Evolutionary conservation across 805 yeast species (phyloP), one percentile per base, ranked within the genome.

Genomic region (Ogataea salicorniae): DNA sequence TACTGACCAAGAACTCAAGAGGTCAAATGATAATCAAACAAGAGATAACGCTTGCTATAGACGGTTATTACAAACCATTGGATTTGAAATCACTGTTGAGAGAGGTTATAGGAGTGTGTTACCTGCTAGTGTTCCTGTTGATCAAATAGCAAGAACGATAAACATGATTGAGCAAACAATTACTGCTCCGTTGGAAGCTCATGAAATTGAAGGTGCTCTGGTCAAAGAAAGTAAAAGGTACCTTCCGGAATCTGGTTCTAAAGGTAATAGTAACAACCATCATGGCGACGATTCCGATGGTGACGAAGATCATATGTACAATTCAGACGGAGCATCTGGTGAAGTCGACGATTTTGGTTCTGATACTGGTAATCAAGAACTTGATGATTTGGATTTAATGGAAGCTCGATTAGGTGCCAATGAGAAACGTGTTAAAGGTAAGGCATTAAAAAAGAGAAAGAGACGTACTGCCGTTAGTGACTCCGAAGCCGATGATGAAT

Each of bases 271-370:
- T 29, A 17, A 26, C 31, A 26, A 26, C 6, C 13, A 8, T 1
- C 31, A 9, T 26, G 31, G 6, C 13, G 13, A 34, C 17, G 34
- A 34, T 18, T 36, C 37, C 16, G 43, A 22, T 9, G 49, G 46
- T 16, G n/a, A 34, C 16, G 46, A 29, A 2, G 46, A 34, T 20
- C 46, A 20, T 18, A 46, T 15, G 5, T 38, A 42, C 5, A 42
- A 44, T 13, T 37, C 50, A 35, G 41, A 42, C 8, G 61, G 59
- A 2, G 53, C 50, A 2, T 66, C 60, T 47, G 66, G 66, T n/a
- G 73, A 69, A 39, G 68, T 66, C 15, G 68, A 68, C 41, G 75
- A 67, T 44, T 67, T 73, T 6, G 75, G 67, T 39, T 63, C 62
- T 15, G 69, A 66, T 22, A 58, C 55, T 35, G 61, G 57, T 34